These are phyloP conservation scores for Sugiyamaella grinbergsii DNA, from an alignment of 1,139 yeast genomes.

Conservation along the genomic window DNA sequence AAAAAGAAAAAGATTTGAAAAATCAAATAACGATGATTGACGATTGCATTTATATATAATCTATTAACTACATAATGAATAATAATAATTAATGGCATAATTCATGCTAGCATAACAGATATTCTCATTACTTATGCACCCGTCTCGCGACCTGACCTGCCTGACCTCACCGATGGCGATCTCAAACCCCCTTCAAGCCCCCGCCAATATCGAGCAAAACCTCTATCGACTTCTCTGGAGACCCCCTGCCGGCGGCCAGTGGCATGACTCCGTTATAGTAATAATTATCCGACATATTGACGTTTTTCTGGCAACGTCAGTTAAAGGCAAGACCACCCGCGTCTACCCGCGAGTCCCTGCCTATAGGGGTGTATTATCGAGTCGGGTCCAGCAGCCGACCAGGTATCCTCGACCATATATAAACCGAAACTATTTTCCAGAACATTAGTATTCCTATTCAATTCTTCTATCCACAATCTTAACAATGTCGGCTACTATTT, in stretches of 20 bases:
- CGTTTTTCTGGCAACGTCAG: slow-evolving; percentile 3
- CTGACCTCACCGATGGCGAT: too few relatives aligned
- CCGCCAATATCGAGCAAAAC: too few relatives aligned
- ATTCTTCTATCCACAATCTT: not conserved
- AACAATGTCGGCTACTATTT: slow-evolving; percentile 40
- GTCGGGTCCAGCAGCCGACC: not conserved
- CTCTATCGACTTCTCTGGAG: too few relatives aligned
- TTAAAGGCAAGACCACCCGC: slow-evolving; percentile 21
- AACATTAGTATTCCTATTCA: not conserved
- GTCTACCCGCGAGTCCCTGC: slow-evolving; percentile 18
- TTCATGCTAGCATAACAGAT: not conserved
- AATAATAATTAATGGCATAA: slow-evolving; percentile 4
- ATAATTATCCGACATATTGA: not conserved
- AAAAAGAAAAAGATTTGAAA: not conserved
- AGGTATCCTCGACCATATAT: not conserved
- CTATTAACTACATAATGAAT: slow-evolving; percentile 8
- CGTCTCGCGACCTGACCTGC: too few relatives aligned
- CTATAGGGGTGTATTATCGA: slow-evolving; percentile 17
- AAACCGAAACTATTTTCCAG: slow-evolving; percentile 3
- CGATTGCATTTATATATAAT: slow-evolving; percentile 14
- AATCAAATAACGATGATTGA: slow-evolving; percentile 6
- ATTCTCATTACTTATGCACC: not conserved
- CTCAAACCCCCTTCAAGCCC: too few relatives aligned
- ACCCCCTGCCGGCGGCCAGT: too few relatives aligned
- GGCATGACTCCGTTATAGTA: too few relatives aligned